These are phyloP conservation scores for Erythrophleum fordii DNA, from an alignment of 306 rosid genomes.

Conservation along the genomic window DNA sequence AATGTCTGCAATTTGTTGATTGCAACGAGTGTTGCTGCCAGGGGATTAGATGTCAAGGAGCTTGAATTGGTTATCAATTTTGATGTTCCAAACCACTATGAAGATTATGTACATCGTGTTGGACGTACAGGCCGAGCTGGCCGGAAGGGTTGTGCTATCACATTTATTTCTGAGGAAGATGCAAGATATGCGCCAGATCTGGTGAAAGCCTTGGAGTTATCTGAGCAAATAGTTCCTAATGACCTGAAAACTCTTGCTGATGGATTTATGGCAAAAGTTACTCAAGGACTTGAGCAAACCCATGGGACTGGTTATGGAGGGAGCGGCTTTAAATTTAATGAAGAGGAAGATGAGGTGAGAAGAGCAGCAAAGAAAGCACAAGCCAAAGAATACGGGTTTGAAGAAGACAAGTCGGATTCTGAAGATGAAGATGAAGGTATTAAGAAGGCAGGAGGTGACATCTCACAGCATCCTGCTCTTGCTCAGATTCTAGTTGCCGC, in stretches of 20 bases:
- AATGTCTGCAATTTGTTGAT: constrained; percentile 85
- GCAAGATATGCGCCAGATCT: constrained; percentile 91
- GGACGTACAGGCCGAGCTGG: constrained; percentile 98
- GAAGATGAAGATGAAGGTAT: constrained; percentile 94
- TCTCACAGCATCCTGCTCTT: constrained; percentile 83
- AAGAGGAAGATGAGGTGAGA: constrained; percentile 96
- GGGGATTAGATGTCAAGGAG: constrained; percentile 96
- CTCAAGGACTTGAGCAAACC: constrained; percentile 84
- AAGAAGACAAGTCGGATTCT: constrained; percentile 95
- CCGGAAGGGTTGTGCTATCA: constrained; percentile 89
- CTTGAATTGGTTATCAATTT: constrained; percentile 90
- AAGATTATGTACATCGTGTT: constrained; percentile 96
- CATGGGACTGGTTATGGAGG: constrained; percentile 99
- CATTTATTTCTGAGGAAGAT: constrained; percentile 88
- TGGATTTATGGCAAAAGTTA: constrained; percentile 79
- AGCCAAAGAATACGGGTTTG: constrained; percentile 95
- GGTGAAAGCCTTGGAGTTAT: constrained; percentile 84
- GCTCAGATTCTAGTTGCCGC: constrained; percentile 84
- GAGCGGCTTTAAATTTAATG: constrained; percentile 94
- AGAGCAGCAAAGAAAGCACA: constrained; percentile 98
- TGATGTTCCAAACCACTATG: constrained; percentile 95
- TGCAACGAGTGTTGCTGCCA: constrained; percentile 91
- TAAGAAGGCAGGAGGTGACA: constrained; percentile 84
- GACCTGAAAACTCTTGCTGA: constrained; percentile 84
- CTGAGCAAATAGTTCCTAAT: constrained; percentile 91